These are phyloP conservation scores for Gamarada debralockiae DNA, from an alignment of 495 filamentous ascomycete genomes.

Conservation along the genomic window DNA sequence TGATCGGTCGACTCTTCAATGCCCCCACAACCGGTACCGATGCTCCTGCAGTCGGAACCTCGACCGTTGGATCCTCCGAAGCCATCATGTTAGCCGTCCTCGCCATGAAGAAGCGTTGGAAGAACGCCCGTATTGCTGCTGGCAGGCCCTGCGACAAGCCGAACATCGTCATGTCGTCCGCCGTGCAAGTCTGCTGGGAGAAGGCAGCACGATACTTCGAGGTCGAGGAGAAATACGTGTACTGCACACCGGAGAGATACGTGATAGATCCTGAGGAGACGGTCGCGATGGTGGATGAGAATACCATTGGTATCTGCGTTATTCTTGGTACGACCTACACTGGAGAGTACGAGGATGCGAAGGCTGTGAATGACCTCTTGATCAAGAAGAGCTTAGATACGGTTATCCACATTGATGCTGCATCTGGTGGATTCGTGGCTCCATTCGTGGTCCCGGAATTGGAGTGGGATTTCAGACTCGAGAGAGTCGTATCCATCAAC, in stretches of 20 bases:
- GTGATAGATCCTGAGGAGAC: conserved; percentile 85
- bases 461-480: conserved; percentile 83
- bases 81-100: conserved; percentile 88
- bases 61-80: conserved; percentile 80
- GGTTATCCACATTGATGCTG: conserved; percentile 89
- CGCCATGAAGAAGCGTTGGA: conserved; percentile 95
- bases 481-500: conserved; percentile 87
- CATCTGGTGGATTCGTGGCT: conserved; percentile 84
- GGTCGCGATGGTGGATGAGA: conserved; percentile 84
- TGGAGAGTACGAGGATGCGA: conserved; percentile 92
- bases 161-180: conserved; percentile 89
- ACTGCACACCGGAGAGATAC: conserved; percentile 74
- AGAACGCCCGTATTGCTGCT: conserved; percentile 72
- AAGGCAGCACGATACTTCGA: conserved; percentile 96
- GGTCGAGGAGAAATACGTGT: conserved; percentile 83
- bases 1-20: conserved; percentile 89
- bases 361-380: conserved; percentile 82
- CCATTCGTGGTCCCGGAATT: conserved; percentile 81
- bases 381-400: conserved; percentile 66
- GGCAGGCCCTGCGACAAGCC: conserved; percentile 72
- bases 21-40: conserved; percentile 49
- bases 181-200: conserved; percentile 95
- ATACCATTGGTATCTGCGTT: conserved; percentile 89
- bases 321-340: conserved; percentile 92
- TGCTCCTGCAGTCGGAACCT: conserved; percentile 72